These are phyloP conservation scores for Emergomyces africanus DNA, from an alignment of 2,329 filamentous ascomycete species.

Conservation along the genomic window DNA sequence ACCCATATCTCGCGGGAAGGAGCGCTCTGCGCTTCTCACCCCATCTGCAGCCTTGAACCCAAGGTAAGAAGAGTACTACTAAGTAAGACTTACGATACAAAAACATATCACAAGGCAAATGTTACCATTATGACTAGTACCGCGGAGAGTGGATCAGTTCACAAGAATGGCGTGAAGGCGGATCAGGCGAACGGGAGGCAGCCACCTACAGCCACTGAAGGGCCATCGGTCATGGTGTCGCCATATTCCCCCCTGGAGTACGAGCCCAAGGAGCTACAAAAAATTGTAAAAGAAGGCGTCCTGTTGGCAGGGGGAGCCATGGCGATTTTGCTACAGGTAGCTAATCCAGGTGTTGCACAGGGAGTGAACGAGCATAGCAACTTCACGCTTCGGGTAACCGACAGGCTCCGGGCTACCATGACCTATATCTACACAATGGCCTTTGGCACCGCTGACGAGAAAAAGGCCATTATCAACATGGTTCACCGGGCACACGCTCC, in stretches of 20 bases:
- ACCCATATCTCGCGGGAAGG: neutral
- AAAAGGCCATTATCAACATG: conserved; percentile 24
- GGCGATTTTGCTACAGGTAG: conserved; percentile 31
- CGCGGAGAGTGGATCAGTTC: neutral
- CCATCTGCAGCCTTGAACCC: neutral
- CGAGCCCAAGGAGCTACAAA: conserved; percentile 18
- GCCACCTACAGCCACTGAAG: neutral
- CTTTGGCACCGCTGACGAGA: conserved; percentile 21
- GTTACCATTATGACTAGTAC: neutral
- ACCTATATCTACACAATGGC: conserved; percentile 30
- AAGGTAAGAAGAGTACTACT: neutral
- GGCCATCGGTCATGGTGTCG: neutral
- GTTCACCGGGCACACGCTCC: conserved; percentile 23
- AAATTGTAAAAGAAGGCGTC: conserved; percentile 24
- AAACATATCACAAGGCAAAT: neutral
- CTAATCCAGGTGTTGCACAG: conserved; percentile 26
- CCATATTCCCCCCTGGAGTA: conserved; percentile 10
- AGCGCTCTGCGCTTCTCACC: neutral
- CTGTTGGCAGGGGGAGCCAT: conserved; percentile 24
- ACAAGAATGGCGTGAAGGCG: neutral
- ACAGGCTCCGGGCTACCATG: conserved; percentile 28
- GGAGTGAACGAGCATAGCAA: conserved; percentile 28
- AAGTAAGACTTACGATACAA: neutral
- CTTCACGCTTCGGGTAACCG: conserved; percentile 24
- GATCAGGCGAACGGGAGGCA: neutral